Evolutionary conservation across 441 rosid genomes (phyloP), one percentile per base, ranked within the genome.

Genomic region (Bocquillonia castaneifolia): DNA sequence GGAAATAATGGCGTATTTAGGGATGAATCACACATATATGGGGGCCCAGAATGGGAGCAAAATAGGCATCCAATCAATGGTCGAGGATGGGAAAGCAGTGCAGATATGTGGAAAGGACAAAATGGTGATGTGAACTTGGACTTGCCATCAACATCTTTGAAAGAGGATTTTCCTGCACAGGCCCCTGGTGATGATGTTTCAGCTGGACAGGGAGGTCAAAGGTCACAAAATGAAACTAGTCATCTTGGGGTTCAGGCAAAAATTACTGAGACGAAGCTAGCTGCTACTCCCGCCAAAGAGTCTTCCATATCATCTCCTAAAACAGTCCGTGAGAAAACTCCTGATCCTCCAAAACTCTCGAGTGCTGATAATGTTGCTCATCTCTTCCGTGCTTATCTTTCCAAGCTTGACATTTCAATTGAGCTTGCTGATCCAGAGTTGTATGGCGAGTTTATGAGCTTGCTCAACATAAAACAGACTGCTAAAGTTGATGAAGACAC

Each of bases 41-140:
- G 81, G 34, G 93, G 83, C 22, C 57, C 88, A 61, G 98, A 90
- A 32, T 92, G 99, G 99, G 96, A 90, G 67, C 99, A 86, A 73
- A 80, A 73, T 67, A 83, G 93, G 87, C 88, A 84, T 68, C 78
- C 72, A 1, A 74, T 83, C 81, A 85, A 77, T 70, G 83, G 82
- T 63, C 81, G 85, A 67, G 94, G 88, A 63, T 94, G 99, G 98
- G 97, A 94, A 59, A 74, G 82, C 60, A 71, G 79, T 80, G 74
- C 85, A 36, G 98, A 88, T 63, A 64, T 77, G 62, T 94, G 98
- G 98, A 94, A 94, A 77, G 86, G 76, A 59, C 91, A 84, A 77
- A 84, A 89, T 78, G 93, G 88, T 77, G 92, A 88, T 75, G 74
- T 74, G 31, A 80, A 77, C 67, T 72, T 76, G 81, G 88, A 88